Conservation (phyloP, 495 filamentous ascomycete genomes). For the Podospora pseudoanserina region DNA sequence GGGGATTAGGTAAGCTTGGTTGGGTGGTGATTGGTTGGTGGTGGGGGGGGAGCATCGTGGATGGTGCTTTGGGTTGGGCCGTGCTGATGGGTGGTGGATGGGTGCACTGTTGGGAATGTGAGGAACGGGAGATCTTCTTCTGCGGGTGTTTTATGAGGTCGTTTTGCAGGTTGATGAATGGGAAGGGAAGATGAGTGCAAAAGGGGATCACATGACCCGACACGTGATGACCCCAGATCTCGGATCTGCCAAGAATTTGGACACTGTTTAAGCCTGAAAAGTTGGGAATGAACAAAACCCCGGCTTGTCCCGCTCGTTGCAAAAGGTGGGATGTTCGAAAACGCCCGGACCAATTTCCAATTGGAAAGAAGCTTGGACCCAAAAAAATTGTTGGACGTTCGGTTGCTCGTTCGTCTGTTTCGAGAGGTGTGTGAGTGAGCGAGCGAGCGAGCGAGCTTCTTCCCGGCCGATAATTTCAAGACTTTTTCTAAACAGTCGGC, state of each 20-base stretch:
- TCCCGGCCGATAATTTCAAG: constrained; percentile 10
- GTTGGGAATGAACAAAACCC: constrained; percentile 9
- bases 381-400: constrained; percentile 22
- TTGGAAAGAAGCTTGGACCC: constrained; percentile 18
- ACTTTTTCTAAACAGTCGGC: constrained; percentile 2
- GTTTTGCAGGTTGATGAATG: not conserved
- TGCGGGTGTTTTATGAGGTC: not conserved
- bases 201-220: not conserved
- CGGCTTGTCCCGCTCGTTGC: not conserved
- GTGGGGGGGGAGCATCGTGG: not conserved
- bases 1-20: constrained; percentile 16
- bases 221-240: not conserved
- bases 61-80: not conserved
- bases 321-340: not conserved
- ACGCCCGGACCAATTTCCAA: constrained; percentile 2
- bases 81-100: not conserved
- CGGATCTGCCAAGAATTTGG: not conserved
- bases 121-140: not conserved
- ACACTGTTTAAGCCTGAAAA: not conserved
- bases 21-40: constrained; percentile 20
- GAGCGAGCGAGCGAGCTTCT: not conserved
- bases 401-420: not conserved
- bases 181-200: not conserved
- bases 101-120: not conserved
- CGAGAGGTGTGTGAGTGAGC: not conserved